phyloP scores from a whole-genome alignment of 345 rosid genomes.

The Hypericum perforatum region DNA sequence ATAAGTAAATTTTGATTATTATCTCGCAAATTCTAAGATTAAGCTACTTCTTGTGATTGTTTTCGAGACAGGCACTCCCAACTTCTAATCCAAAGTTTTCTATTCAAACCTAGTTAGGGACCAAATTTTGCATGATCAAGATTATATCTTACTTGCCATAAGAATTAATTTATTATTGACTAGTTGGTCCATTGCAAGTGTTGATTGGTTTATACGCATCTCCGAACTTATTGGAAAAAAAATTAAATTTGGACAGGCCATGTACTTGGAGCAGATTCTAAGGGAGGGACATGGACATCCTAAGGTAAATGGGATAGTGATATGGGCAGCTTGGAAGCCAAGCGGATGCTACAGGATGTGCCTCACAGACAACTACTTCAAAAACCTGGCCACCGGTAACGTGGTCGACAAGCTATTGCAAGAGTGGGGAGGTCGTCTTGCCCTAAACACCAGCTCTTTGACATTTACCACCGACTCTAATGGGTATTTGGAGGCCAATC shows the following conservation, averaged over 20 bases:
- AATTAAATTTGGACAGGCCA: slow-evolving; percentile 27
- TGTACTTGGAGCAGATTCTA: slow-evolving; percentile 45
- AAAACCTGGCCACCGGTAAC: slow-evolving; percentile 52
- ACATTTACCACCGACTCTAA: slow-evolving; percentile 28
- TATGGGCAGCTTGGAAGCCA: slow-evolving; percentile 57
- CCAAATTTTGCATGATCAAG: too few relatives aligned
- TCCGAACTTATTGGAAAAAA: too few relatives aligned
- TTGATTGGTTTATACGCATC: too few relatives aligned
- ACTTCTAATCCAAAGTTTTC: too few relatives aligned
- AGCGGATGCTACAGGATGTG: slow-evolving; percentile 61
- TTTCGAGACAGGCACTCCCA: too few relatives aligned
- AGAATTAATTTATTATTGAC: too few relatives aligned
- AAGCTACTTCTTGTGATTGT: too few relatives aligned
- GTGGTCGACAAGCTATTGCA: slow-evolving; percentile 62
- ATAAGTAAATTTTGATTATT: too few relatives aligned
- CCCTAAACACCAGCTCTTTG: not conserved
- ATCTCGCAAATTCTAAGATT: too few relatives aligned
- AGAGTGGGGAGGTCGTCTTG: slow-evolving; percentile 36
- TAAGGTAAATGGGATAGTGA: slow-evolving; percentile 45
- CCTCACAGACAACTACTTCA: slow-evolving; percentile 59
- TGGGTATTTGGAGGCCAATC: slow-evolving; percentile 47
- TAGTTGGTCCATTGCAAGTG: too few relatives aligned
- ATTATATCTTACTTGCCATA: too few relatives aligned
- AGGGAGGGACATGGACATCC: slow-evolving; percentile 66
- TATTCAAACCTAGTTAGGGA: too few relatives aligned